Base-by-base conservation (phyloP, 495 filamentous ascomycete genomes). In the Barbatosphaeria neglecta region DNA sequence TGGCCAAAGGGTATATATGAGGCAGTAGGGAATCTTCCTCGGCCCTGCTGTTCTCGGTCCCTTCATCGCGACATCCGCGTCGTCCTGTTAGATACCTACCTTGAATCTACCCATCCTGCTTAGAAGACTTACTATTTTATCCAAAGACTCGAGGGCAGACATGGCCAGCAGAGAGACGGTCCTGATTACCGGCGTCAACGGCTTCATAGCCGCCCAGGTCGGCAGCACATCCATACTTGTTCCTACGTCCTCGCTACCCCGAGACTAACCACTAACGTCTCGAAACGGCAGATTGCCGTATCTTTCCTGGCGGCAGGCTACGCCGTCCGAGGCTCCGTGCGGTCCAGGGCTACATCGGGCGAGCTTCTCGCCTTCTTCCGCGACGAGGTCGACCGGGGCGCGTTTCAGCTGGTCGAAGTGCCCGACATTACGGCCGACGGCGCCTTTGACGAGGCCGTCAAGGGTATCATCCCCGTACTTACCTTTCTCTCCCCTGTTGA, bases 121-220 rank as follows among this genome's bases (percentile, higher is more conserved):
- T n/a, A n/a, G n/a, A n/a, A n/a, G n/a, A n/a, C n/a, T n/a, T n/a
- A n/a, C n/a, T n/a, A n/a, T n/a, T n/a, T n/a, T n/a, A n/a, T n/a
- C n/a, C n/a, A n/a, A n/a, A n/a, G n/a, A n/a, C n/a, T n/a, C n/a
- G 16, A 16, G 8, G 8, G 6, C n/a, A 9, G 16, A 39, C n/a
- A 48, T 48, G 46, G 33, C 40, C 35, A 24, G 8, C 24, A 31
- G n/a, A 4, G 23, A 46, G 11, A 27, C 53, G 3, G 55, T 69
- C 28, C 57, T 78, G 17, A 67, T 83, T 48, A 80, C 74, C 1
- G 74, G 74, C n/a, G 65, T 63, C 20, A 78, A 71, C 48, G 75
- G 76, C 42, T 78, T 63, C 56, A 70, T 81, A 40, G 75, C 54
- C 6, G 70, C 68, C 20, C 20, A 23, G 39, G 39, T 41, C n/a